Evolutionary conservation across 177 flowering plant genomes (phyloP), one percentile per base, ranked within the genome.

Genomic region (Vitis hybrid): DNA sequence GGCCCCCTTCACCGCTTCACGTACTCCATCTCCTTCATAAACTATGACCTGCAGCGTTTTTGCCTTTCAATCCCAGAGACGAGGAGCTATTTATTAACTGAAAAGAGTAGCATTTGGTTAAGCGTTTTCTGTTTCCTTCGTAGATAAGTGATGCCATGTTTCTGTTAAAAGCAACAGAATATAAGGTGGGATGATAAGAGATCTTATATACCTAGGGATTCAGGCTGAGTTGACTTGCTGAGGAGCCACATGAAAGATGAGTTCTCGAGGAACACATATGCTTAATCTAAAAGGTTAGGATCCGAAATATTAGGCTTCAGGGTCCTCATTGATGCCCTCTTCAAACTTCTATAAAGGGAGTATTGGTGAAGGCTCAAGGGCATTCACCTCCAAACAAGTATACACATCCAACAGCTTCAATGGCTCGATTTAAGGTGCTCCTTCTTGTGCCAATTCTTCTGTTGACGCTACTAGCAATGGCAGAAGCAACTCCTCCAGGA

Each of bases 401-500:
- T 26, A 26, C 29, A 26, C 29, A 26, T 3, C 29, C 29, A 26
- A 26, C 29, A 26, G 4, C 19, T 16, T 5, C 50, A 55, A 67
- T 67, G 69, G 62, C 69, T 56, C 54, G 45, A 10, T 5, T 10
- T 2, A 39, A 39, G 39, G 18, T 34, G 10, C 61, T 10, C 6
- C n/a, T 49, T 13, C 20, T 39, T 7, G 8, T 59, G 57, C 3
- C 50, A 16, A 1, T 49, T 20, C 45, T 64, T 31, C n/a, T 65
- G 2, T 12, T 60, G 52, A n/a, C 68, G 51, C 18, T 74, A 6
- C 54, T 76, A 13, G 78, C 73, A 50, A 15, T 67, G 54, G 61
- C 29, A 55, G 48, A 61, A 51, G 56, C 51, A 31, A 72, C 83
- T 19, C 84, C 82, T 1, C 80, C 82, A 10, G 79, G 78, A 29